Conservation (phyloP, 495 filamentous ascomycete genomes). For the Articulospora tetracladia region DNA sequence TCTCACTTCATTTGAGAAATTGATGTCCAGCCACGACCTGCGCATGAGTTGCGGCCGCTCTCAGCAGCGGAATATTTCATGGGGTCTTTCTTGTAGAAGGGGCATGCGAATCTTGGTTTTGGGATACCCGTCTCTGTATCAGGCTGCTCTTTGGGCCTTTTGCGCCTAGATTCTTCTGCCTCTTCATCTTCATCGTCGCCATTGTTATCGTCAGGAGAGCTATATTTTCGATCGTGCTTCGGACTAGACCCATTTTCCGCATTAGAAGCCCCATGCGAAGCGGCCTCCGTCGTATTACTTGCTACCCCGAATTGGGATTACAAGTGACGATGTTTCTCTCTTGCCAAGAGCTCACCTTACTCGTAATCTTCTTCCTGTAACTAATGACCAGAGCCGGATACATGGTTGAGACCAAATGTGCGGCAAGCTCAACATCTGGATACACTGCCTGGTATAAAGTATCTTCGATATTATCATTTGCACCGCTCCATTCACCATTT, state of each 20-base stretch:
- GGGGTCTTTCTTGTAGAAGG: constrained; percentile 4
- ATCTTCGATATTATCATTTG: constrained; percentile 4
- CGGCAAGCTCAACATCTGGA: constrained; percentile 4
- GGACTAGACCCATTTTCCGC: neutral
- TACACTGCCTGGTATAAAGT: constrained; percentile 3
- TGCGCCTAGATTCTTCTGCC: neutral
- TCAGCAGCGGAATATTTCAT: constrained; percentile 4
- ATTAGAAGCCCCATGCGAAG: neutral
- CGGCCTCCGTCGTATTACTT: constrained; percentile 1
- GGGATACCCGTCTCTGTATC: neutral
- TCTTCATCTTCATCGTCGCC: constrained; percentile 4
- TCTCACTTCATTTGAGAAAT: no score
- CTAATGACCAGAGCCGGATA: neutral
- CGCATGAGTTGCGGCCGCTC: constrained; percentile 1
- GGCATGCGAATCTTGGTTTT: constrained; percentile 1
- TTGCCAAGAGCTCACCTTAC: constrained; percentile 3
- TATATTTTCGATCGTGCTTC: neutral
- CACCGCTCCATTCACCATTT: constrained; percentile 3
- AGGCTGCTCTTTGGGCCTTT: neutral
- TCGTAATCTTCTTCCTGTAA: constrained; percentile 4
- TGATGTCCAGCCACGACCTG: no score
- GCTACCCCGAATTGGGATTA: neutral
- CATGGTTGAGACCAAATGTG: constrained; percentile 3
- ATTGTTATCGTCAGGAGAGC: constrained; percentile 1
- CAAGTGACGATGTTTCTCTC: constrained; percentile 4